phyloP scores from a whole-genome alignment of 2,329 filamentous ascomycete species.

The Pleoardoris graminearum region DNA sequence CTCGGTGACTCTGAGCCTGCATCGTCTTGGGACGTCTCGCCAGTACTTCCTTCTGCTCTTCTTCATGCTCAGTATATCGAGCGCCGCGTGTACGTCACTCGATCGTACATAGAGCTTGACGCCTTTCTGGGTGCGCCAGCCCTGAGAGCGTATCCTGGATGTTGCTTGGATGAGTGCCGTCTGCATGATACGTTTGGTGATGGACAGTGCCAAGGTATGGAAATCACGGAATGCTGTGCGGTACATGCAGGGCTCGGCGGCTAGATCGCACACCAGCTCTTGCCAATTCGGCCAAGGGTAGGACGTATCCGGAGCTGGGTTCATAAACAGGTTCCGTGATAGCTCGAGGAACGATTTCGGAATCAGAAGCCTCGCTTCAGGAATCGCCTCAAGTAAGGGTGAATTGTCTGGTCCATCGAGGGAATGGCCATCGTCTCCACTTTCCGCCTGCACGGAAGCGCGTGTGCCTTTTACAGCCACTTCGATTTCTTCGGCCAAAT shows the following conservation, averaged over 20 bases:
- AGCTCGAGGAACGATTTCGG: constrained; percentile 34
- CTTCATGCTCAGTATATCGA: constrained; percentile 58
- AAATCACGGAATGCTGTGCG: constrained; percentile 78
- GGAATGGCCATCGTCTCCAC: constrained; percentile 12
- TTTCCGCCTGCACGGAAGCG: constrained; percentile 22
- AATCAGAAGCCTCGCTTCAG: constrained; percentile 38
- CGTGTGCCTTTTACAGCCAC: constrained; percentile 20
- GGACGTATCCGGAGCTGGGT: constrained; percentile 29
- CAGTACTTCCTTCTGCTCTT: constrained; percentile 55
- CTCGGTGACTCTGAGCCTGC: constrained; percentile 54
- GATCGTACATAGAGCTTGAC: constrained; percentile 45
- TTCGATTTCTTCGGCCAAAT: constrained; percentile 43
- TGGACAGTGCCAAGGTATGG: constrained; percentile 65
- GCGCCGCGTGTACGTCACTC: constrained; percentile 59
- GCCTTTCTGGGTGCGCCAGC: constrained; percentile 30
- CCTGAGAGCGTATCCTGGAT: constrained; percentile 64
- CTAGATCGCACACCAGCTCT: constrained; percentile 26
- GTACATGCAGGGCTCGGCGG: constrained; percentile 66
- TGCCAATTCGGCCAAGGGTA: constrained; percentile 42
- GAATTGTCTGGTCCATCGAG: neutral
- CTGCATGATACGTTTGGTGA: constrained; percentile 72
- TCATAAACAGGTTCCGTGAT: constrained; percentile 44
- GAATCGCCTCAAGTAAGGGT: constrained; percentile 34
- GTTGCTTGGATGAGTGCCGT: constrained; percentile 71
- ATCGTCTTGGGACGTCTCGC: constrained; percentile 56